Percentiles rank a stretch among this genome's conserved stretches.
Evolutionary conservation across 2,329 filamentous ascomycete genomes (phyloP).

Genomic region (Fusarium torreyae): DNA sequence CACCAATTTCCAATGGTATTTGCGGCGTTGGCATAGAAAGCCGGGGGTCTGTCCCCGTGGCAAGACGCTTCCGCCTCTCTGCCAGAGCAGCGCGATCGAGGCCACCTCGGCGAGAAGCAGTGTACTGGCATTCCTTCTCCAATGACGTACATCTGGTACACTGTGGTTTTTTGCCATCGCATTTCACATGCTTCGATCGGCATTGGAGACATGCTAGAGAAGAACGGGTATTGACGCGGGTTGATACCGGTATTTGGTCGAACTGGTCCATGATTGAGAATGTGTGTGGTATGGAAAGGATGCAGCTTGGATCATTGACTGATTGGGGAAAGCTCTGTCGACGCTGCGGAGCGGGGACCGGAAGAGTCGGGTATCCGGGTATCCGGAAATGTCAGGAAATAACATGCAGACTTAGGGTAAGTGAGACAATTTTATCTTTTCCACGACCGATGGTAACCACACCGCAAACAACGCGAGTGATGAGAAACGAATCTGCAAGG

Average conservation of each 20-base stretch:
- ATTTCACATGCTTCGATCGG: slow-evolving; percentile 67
- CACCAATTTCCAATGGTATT: rapidly evolving
- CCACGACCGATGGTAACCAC: too few relatives aligned
- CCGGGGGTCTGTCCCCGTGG: background rate
- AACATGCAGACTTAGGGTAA: background rate
- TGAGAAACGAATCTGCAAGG: too few relatives aligned
- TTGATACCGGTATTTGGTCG: background rate
- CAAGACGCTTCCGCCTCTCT: slow-evolving; percentile 49
- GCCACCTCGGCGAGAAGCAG: slow-evolving; percentile 65
- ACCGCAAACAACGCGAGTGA: too few relatives aligned
- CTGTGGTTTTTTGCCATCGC: slow-evolving; percentile 64
- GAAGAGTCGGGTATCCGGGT: slow-evolving; percentile 14
- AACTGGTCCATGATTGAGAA: slow-evolving; percentile 5
- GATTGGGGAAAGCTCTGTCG: background rate
- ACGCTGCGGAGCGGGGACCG: background rate
- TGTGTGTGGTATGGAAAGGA: background rate
- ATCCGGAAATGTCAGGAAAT: background rate
- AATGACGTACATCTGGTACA: slow-evolving; percentile 62
- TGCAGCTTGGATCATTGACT: background rate
- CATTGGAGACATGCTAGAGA: slow-evolving; percentile 67
- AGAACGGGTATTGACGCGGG: slow-evolving; percentile 28
- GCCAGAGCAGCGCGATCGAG: slow-evolving; percentile 52
- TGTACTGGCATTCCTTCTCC: slow-evolving; percentile 64
- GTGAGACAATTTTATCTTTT: background rate
- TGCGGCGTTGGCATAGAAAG: rapidly evolving